Evolutionary conservation across 1,139 yeast genomes (phyloP), one percentile per base, ranked within the genome.

Genomic region (Zygoascus sp.): DNA sequence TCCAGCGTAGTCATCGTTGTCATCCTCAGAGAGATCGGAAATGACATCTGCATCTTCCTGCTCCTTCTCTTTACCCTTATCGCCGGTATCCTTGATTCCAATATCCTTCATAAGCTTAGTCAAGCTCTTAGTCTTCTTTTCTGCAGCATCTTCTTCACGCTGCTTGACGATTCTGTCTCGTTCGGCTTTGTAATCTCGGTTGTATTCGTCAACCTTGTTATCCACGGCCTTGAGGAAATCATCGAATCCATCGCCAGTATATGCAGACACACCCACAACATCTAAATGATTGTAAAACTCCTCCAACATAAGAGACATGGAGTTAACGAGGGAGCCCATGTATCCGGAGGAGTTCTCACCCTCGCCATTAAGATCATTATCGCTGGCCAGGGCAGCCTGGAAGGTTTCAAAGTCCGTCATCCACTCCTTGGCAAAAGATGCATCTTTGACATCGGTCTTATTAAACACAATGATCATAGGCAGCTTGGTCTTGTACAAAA

Each of bases 401-500:
- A 94, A 94, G 16, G 80, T 74, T 65, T 92, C 97, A 66, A 94
- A 94, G 66, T 94, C 98, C 3, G 83, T 78, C 97, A 94, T 89
- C 99, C 99, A 94, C 55, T 88, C 95, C 62, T 81, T 83, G 23
- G 96, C 97, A 68, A 89, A 89, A 46, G 78, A 81, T 0, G 95
- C 88, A 51, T 82, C 81, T 58, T 83, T 74, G 7, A 85, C 90
- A 66, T 94, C 99, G 1, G 94, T 87, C 69, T 94, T 94, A 69
- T 94, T 94, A 72, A 92, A 94, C 5, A 94, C 98, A 19, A 94
- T 78, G 59, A 94, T 84, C 96, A 94, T 89, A 25, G 99, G 99
- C 47, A 94, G 74, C 64, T 92, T 90, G 22, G 97, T 92, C 68
- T 94, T 94, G 72, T 94, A 94, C 48, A 94, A 74, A 45, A 94